phyloP scores from a whole-genome alignment of 2,329 filamentous ascomycete genomes.

The Beauveria sp. region DNA sequence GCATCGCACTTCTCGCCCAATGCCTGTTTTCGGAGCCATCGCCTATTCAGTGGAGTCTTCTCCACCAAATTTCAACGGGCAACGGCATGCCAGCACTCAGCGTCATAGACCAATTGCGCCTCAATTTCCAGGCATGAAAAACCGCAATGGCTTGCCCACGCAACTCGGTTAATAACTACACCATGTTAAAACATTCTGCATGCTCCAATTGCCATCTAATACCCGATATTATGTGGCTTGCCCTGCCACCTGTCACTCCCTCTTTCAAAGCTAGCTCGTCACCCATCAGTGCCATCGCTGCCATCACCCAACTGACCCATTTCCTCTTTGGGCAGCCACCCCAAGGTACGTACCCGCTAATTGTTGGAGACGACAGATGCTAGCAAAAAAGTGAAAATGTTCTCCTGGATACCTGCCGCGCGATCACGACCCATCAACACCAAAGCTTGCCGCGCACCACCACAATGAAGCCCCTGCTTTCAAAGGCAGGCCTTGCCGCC shows the following conservation, averaged over 20 bases:
- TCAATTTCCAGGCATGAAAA: neutral
- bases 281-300: neutral
- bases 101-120: neutral
- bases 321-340: conserved; percentile 1
- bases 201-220: too few relatives aligned
- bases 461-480: conserved; percentile 2
- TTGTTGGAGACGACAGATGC: neutral
- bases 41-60: neutral
- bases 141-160: neutral
- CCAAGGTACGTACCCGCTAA: conserved; percentile 8
- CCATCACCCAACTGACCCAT: neutral
- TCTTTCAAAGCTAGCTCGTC: neutral
- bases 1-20: neutral
- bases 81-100: neutral
- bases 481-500: neutral
- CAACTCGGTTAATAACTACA: neutral
- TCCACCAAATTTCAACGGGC: neutral
- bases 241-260: too few relatives aligned
- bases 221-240: too few relatives aligned
- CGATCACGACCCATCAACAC: neutral
- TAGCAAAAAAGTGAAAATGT: conserved; percentile 4
- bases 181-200: neutral
- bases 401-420: conserved; percentile 1
- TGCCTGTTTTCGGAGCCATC: neutral
- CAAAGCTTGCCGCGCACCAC: neutral